Evolutionary conservation across 2,329 filamentous ascomycete genomes (phyloP).

Genomic region (Colletotrichum sp.): DNA sequence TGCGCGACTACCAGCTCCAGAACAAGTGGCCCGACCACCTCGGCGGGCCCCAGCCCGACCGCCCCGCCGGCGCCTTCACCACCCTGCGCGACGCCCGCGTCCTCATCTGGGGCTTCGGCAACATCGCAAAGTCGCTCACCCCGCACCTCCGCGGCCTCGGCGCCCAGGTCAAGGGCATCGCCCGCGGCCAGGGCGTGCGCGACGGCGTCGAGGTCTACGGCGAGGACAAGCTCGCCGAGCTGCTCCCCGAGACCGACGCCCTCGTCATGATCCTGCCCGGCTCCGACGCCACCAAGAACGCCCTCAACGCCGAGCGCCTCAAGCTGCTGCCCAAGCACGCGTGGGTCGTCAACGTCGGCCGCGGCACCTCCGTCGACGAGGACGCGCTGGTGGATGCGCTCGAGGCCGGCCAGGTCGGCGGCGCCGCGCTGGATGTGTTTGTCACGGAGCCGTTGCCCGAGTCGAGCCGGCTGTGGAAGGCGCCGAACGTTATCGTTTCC

Average conservation of each 20-base stretch:
- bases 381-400: constrained; percentile 52
- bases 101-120: constrained; percentile 69
- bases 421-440: constrained; percentile 56
- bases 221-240: constrained; percentile 56
- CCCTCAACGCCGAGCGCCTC: constrained; percentile 58
- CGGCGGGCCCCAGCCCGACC: constrained; percentile 64
- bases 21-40: constrained; percentile 65
- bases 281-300: constrained; percentile 58
- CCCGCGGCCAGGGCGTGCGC: constrained; percentile 60
- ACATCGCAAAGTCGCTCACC: constrained; percentile 66
- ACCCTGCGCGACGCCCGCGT: constrained; percentile 64
- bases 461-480: constrained; percentile 51
- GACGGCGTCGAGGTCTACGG: constrained; percentile 61
- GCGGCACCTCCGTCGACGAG: constrained; percentile 54
- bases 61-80: constrained; percentile 61
- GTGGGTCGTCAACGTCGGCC: constrained; percentile 59
- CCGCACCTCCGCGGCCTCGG: constrained; percentile 60
- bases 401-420: constrained; percentile 46
- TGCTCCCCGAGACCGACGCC: constrained; percentile 64
- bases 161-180: constrained; percentile 63
- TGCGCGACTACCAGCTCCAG: constrained; percentile 65
- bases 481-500: constrained; percentile 57
- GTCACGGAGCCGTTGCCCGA: constrained; percentile 49
- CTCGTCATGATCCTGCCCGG: constrained; percentile 73
- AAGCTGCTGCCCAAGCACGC: constrained; percentile 60